Conservation (phyloP, 768 basidiomycete genomes). For the Russula earlei region DNA sequence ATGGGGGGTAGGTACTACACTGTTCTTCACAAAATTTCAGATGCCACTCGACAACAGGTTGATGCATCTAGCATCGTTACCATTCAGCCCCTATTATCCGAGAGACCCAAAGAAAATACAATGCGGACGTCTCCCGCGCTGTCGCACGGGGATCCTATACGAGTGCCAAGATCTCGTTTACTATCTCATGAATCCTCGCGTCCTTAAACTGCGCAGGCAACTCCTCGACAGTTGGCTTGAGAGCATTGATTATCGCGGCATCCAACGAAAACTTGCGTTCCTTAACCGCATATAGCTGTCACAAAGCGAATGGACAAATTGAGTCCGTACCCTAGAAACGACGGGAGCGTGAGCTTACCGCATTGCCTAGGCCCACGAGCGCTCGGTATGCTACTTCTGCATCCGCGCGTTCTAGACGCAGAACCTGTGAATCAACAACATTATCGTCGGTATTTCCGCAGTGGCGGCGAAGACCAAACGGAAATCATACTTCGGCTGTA, state of each 20-base stretch:
- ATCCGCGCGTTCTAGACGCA: slow-evolving; percentile 44
- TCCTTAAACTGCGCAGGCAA: slow-evolving; percentile 46
- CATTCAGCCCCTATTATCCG: not conserved
- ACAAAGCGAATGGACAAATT: not conserved
- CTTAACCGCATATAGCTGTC: slow-evolving; percentile 43
- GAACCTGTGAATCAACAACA: slow-evolving; percentile 27
- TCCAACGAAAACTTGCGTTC: slow-evolving; percentile 30
- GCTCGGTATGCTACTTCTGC: slow-evolving; percentile 64
- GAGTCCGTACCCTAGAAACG: slow-evolving; percentile 7
- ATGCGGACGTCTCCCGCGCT: not conserved
- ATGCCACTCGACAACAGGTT: not conserved
- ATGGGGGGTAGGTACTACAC: too few relatives aligned
- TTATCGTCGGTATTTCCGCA: slow-evolving; percentile 1
- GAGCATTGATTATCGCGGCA: slow-evolving; percentile 32
- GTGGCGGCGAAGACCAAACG: not conserved
- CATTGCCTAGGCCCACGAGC: slow-evolving; percentile 64
- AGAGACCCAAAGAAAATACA: not conserved
- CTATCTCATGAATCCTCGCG: slow-evolving; percentile 44
- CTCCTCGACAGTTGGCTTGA: slow-evolving; percentile 32
- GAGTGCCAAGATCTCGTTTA: slow-evolving; percentile 39
- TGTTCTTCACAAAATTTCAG: too few relatives aligned
- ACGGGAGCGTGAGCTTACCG: slow-evolving; percentile 34
- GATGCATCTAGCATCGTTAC: not conserved
- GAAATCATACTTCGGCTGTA: slow-evolving; percentile 35
- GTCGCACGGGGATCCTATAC: not conserved